Evolutionary conservation across 169 alveolate species (phyloP).

Genomic region (Babesia bovis): DNA sequence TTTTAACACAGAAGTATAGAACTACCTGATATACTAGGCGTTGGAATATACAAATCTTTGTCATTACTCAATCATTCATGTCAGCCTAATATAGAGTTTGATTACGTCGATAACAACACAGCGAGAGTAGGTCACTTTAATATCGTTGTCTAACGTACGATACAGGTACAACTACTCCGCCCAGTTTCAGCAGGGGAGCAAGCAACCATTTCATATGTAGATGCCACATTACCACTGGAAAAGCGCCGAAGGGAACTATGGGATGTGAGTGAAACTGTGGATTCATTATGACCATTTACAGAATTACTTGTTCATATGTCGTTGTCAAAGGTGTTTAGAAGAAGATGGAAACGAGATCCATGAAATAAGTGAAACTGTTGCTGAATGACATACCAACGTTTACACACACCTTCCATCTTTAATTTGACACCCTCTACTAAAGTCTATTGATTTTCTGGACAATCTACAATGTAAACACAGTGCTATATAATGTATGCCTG

Average conservation of each 20-base stretch:
- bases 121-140: constrained; percentile 33
- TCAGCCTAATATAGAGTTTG: constrained; percentile 54
- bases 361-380: too few relatives aligned
- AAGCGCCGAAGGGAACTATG: constrained; percentile 31
- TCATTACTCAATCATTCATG: constrained; percentile 65
- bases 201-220: constrained; percentile 57
- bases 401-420: too few relatives aligned
- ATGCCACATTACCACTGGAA: constrained; percentile 20
- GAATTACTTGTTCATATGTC: constrained; percentile 58
- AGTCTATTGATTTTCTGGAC: too few relatives aligned
- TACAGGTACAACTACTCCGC: constrained; percentile 29
- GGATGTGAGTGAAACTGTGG: background rate
- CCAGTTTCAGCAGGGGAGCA: constrained; percentile 45
- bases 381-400: too few relatives aligned
- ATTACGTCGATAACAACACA: constrained; percentile 24
- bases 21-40: constrained; percentile 60
- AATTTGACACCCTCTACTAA: too few relatives aligned
- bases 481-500: too few relatives aligned
- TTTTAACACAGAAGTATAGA: constrained; percentile 22
- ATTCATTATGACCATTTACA: background rate
- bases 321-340: constrained; percentile 37
- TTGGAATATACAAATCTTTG: constrained; percentile 46
- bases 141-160: background rate
- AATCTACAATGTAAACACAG: too few relatives aligned
- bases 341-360: constrained; percentile 10